phyloP scores from a whole-genome alignment of 148 eudicot genomes.

The Amaranthus hypochondriacus region DNA sequence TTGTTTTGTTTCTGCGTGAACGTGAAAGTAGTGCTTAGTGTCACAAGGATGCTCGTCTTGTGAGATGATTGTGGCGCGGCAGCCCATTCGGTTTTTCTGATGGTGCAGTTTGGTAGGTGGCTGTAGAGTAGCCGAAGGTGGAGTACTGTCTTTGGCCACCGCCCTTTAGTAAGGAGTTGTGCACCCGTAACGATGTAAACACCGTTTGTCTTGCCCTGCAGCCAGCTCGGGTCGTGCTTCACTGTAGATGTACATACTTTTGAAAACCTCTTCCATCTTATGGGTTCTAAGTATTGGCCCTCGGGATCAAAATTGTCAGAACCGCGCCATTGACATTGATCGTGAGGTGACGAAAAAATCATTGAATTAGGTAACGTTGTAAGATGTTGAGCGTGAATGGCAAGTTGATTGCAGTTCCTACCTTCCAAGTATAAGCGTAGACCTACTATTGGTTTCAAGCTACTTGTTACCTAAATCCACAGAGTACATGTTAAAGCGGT shows the following conservation, averaged over 20 bases:
- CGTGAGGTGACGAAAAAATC: constrained; percentile 31
- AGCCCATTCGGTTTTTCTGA: constrained; percentile 77
- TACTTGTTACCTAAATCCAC: constrained; percentile 56
- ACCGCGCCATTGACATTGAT: constrained; percentile 66
- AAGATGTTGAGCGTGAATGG: constrained; percentile 85
- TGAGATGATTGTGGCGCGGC: constrained; percentile 57
- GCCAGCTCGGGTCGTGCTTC: constrained; percentile 70
- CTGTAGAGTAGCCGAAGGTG: constrained; percentile 76
- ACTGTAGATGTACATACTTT: constrained; percentile 68
- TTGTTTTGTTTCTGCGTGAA: constrained; percentile 50
- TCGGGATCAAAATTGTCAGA: constrained; percentile 56
- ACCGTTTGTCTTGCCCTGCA: constrained; percentile 38
- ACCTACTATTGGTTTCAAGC: constrained; percentile 71
- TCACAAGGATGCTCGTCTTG: constrained; percentile 66
- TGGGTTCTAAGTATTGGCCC: constrained; percentile 59
- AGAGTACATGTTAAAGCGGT: neutral
- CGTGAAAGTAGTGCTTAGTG: constrained; percentile 73
- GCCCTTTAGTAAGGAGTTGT: constrained; percentile 75
- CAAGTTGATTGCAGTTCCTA: constrained; percentile 70
- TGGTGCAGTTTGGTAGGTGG: constrained; percentile 63
- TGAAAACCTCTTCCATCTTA: constrained; percentile 70
- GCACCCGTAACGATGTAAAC: constrained; percentile 91
- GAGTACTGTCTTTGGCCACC: constrained; percentile 76
- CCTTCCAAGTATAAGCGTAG: constrained; percentile 87
- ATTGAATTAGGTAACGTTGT: constrained; percentile 74